Evolutionary conservation across 441 rosid species (phyloP).

Genomic region (Aleurites moluccanus): DNA sequence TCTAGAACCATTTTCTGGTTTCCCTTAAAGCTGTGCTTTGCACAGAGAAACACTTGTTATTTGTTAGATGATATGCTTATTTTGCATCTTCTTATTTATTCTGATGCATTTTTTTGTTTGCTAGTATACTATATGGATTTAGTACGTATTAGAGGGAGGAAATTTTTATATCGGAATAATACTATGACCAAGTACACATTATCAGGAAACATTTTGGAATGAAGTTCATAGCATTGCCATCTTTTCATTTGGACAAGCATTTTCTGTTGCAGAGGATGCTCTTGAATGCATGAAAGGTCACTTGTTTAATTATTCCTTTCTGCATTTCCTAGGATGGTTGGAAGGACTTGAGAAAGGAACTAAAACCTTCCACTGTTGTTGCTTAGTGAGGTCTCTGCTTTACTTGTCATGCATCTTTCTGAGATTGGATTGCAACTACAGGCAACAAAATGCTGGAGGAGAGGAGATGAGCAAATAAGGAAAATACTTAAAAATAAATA

Average conservation of each 20-base stretch:
- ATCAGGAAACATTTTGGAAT: not conserved
- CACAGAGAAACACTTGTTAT: not conserved
- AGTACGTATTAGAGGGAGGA: not conserved
- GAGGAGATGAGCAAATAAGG: too few species aligned
- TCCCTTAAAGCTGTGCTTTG: not conserved
- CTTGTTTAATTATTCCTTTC: too few species aligned
- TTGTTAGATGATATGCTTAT: not conserved
- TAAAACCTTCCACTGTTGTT: not conserved
- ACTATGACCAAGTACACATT: not conserved
- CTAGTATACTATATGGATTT: not conserved
- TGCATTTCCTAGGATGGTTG: not conserved
- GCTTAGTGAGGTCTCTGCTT: not conserved
- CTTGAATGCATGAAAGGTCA: too few species aligned
- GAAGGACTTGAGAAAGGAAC: not conserved
- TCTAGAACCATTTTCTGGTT: conserved; percentile 11
- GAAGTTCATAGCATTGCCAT: too few species aligned
- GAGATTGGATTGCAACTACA: too few species aligned
- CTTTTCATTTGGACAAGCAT: not conserved
- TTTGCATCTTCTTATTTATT: not conserved
- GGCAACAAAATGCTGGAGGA: too few species aligned
- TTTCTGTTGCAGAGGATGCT: too few species aligned
- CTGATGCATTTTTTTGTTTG: not conserved
- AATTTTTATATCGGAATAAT: not conserved
- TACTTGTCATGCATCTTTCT: not conserved
- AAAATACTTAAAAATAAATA: too few species aligned